Evolutionary conservation across 1,139 yeast genomes (phyloP).

Genomic region (Pneumocystis jirovecii): DNA sequence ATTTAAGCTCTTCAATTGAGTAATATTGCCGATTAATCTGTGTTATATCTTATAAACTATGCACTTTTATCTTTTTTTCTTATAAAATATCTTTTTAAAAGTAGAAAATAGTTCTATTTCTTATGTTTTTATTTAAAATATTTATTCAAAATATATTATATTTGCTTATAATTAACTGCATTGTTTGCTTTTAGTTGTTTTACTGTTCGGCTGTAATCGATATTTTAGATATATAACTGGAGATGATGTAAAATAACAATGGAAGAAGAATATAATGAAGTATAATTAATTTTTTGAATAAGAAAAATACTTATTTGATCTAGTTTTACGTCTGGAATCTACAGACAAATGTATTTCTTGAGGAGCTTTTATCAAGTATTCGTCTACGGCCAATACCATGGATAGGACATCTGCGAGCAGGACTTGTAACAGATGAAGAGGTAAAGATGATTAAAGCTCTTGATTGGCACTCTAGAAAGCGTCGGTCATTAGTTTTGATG

Average conservation of each 20-base stretch:
- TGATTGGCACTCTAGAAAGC: conserved; percentile 34
- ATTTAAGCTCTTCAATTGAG: no score
- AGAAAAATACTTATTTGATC: neutral
- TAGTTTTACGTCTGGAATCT: conserved; percentile 6
- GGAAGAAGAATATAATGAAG: neutral
- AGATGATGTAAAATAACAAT: neutral
- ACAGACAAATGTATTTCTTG: conserved; percentile 51
- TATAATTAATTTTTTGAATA: neutral
- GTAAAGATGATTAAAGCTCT: conserved; percentile 51
- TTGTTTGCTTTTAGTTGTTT: no score
- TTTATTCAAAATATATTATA: no score
- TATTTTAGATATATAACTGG: no score
- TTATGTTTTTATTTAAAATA: no score
- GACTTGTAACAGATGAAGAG: conserved; percentile 48
- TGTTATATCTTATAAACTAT: no score
- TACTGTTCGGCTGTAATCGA: no score
- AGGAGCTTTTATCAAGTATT: conserved; percentile 59
- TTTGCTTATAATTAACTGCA: no score
- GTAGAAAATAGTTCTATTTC: no score
- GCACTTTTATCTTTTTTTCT: no score
- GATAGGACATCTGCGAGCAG: conserved; percentile 78
- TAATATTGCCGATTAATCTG: no score
- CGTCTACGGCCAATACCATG: conserved; percentile 79
- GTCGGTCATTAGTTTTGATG: conserved; percentile 21
- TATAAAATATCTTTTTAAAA: no score